Conservation (phyloP, 1,284 basidiomycete species). For the Cutaneotrichosporon sp. region DNA sequence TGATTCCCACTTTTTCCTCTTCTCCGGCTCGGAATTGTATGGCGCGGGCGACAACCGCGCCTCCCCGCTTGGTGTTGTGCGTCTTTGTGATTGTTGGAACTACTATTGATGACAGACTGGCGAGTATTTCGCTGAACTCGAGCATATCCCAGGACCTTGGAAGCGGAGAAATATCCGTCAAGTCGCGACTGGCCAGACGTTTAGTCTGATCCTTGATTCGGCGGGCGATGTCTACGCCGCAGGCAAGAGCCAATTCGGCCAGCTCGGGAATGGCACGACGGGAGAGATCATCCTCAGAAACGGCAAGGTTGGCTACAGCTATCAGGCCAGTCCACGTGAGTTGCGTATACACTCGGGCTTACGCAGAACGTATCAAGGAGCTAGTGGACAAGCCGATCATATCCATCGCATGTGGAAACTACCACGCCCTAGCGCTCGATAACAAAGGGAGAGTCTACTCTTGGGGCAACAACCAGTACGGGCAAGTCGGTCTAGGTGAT, state of each 20-base stretch:
- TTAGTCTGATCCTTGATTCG: constrained; percentile 76
- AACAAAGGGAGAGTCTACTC: constrained; percentile 76
- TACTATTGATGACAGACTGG: constrained; percentile 23
- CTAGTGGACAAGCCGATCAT: constrained; percentile 72
- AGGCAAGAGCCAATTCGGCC: constrained; percentile 89
- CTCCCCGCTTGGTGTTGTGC: constrained; percentile 62
- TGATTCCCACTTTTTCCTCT: constrained; percentile 74
- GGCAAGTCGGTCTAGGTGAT: constrained; percentile 62
- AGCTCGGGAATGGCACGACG: constrained; percentile 77
- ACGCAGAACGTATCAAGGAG: constrained; percentile 66
- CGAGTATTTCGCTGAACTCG: constrained; percentile 31
- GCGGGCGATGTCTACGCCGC: constrained; percentile 83
- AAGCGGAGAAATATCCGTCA: constrained; percentile 34
- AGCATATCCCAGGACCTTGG: constrained; percentile 45
- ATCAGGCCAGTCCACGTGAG: constrained; percentile 71
- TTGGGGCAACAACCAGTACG: constrained; percentile 60
- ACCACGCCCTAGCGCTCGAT: constrained; percentile 80
- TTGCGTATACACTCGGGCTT: constrained; percentile 16
- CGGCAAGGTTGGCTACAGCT: constrained; percentile 77
- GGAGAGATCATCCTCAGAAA: constrained; percentile 75
- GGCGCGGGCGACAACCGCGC: constrained; percentile 74
- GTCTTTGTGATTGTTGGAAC: constrained; percentile 11
- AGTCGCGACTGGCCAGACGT: constrained; percentile 73
- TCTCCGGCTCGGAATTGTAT: constrained; percentile 79
- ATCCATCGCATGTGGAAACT: constrained; percentile 77